phyloP scores from a whole-genome alignment of 2,329 filamentous ascomycete genomes.

The Hymenoscyphus albidus region DNA sequence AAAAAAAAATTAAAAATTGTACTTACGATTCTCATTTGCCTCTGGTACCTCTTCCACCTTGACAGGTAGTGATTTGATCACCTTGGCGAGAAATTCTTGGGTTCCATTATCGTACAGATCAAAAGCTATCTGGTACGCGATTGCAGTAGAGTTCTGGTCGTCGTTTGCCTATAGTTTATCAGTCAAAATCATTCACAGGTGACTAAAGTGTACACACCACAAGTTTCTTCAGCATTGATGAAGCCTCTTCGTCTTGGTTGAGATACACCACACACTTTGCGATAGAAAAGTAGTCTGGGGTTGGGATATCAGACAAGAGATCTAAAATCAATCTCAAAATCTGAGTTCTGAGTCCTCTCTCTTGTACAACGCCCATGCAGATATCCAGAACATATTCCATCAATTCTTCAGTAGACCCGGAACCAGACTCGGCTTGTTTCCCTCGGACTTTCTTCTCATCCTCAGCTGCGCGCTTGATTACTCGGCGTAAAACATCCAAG shows the following conservation, averaged over 20 bases:
- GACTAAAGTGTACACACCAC: constrained; percentile 43
- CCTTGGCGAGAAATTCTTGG: constrained; percentile 90
- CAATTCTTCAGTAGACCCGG: constrained; percentile 75
- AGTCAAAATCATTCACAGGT: neutral
- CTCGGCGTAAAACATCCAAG: constrained; percentile 76
- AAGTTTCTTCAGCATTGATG: constrained; percentile 76
- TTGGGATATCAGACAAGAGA: constrained; percentile 87
- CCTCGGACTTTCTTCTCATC: constrained; percentile 70
- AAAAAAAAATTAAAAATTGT: neutral
- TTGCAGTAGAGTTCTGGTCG: constrained; percentile 72
- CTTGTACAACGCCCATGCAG: constrained; percentile 97
- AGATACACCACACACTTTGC: constrained; percentile 97
- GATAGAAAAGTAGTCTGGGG: constrained; percentile 95
- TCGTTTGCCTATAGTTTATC: constrained; percentile 50
- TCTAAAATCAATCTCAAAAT: constrained; percentile 91
- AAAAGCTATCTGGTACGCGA: constrained; percentile 96
- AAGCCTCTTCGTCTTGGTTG: constrained; percentile 86
- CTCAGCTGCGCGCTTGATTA: constrained; percentile 84
- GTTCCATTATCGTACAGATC: constrained; percentile 98
- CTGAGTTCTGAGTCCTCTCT: constrained; percentile 76
- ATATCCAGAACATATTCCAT: constrained; percentile 96
- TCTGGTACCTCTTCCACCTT: constrained; percentile 40
- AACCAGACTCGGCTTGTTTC: constrained; percentile 51
- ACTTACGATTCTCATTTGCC: constrained; percentile 42
- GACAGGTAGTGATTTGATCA: constrained; percentile 73